phyloP scores from a whole-genome alignment of 2,329 filamentous ascomycete species.

The Ustulina deusta region DNA sequence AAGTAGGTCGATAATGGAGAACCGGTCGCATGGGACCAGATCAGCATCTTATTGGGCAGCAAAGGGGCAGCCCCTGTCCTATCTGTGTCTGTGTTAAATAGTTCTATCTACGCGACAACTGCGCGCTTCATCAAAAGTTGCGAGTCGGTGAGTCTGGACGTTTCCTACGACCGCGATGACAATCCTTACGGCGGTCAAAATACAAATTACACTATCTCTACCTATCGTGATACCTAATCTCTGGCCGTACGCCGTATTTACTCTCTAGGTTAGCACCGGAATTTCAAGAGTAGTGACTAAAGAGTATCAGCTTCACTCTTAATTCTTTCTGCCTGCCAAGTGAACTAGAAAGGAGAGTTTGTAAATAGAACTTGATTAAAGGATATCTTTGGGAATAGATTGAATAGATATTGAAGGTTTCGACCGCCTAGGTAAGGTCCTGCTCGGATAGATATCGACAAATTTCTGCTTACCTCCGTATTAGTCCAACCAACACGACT shows the following conservation, averaged over 20 bases:
- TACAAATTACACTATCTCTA: too few species aligned
- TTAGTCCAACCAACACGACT: too few species aligned
- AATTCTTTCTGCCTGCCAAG: background rate
- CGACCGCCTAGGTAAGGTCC: background rate
- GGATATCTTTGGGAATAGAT: background rate
- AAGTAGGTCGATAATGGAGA: constrained; percentile 25
- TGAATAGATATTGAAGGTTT: background rate
- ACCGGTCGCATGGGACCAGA: constrained; percentile 9
- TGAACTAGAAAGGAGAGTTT: background rate
- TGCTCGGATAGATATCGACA: too few species aligned
- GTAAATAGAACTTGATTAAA: background rate
- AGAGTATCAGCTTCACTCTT: background rate
- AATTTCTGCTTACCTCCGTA: too few species aligned
- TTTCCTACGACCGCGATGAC: background rate
- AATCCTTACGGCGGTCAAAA: too few species aligned
- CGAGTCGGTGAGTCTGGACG: too few species aligned
- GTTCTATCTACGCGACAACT: background rate
- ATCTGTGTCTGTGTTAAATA: background rate
- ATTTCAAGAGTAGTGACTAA: background rate
- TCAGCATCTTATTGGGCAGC: background rate
- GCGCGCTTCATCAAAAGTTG: background rate
- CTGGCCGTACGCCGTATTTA: background rate
- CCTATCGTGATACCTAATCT: background rate
- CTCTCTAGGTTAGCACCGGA: background rate
- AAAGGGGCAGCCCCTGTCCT: background rate